Conservation (phyloP, 177 flowering plant species). For the Vitis hybrid region DNA sequence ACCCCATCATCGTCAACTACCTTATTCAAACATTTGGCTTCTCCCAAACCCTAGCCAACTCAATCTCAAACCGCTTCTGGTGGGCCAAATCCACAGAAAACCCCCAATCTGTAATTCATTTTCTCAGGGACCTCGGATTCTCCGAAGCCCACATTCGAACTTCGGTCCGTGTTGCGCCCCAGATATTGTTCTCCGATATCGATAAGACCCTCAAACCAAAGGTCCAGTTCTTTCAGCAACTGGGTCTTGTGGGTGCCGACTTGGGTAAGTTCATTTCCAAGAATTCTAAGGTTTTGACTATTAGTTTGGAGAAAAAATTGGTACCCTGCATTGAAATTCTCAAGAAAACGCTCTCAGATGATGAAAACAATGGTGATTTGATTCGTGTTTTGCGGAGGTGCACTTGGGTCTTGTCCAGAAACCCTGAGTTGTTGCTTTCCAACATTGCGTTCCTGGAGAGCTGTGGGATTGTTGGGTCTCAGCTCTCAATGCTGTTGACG, state of each 20-base stretch:
- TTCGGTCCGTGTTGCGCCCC: slow-evolving; percentile 16
- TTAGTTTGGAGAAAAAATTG: slow-evolving; percentile 27
- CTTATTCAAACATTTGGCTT: slow-evolving; percentile 18
- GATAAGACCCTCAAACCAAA: slow-evolving; percentile 31
- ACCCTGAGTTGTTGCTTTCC: slow-evolving; percentile 15
- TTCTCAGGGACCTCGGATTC: slow-evolving; percentile 25
- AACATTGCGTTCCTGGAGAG: slow-evolving; percentile 29
- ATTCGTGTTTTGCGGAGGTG: slow-evolving; percentile 22
- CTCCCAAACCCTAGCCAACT: slow-evolving; percentile 15
- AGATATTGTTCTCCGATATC: slow-evolving; percentile 14
- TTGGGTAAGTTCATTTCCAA: slow-evolving; percentile 30
- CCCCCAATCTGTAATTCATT: slow-evolving; percentile 14
- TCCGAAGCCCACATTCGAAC: slow-evolving; percentile 23
- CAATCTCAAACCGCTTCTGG: background rate
- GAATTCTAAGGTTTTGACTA: slow-evolving; percentile 20
- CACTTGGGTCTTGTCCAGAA: slow-evolving; percentile 1
- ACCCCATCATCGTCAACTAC: slow-evolving; percentile 9
- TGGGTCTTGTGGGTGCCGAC: slow-evolving; percentile 30
- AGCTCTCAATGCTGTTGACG: slow-evolving; percentile 27
- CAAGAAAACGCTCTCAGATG: slow-evolving; percentile 19
- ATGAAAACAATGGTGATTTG: slow-evolving; percentile 13
- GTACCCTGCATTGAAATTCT: slow-evolving; percentile 26
- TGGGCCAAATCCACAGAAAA: slow-evolving; percentile 9
- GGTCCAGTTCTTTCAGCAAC: slow-evolving; percentile 21
- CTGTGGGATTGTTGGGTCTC: slow-evolving; percentile 40